Evolutionary conservation across 225 moss, liverwort and hornwort genomes (phyloP).

Genomic region (Antitrichia curtipendula): DNA sequence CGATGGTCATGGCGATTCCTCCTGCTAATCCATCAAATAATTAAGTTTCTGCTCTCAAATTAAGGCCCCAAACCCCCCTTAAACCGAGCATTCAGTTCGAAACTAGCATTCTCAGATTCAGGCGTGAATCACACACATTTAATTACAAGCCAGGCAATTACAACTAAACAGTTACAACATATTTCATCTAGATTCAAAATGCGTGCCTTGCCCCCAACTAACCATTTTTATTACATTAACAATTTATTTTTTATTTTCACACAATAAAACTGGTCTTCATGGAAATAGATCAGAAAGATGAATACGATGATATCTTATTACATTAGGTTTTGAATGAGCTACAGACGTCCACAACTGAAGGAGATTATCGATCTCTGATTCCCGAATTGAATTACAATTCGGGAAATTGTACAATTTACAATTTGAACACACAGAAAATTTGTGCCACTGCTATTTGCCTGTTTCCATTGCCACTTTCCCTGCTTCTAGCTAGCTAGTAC

Average conservation of each 20-base stretch:
- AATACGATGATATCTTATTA: not conserved
- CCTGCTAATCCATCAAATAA: not conserved
- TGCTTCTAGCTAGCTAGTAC: not conserved
- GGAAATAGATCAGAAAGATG: not conserved
- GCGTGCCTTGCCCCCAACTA: too few relatives aligned
- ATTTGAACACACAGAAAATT: not conserved
- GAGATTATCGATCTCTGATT: not conserved
- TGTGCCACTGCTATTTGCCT: not conserved
- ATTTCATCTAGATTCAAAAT: not conserved
- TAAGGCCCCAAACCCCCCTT: not conserved
- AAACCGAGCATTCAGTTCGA: not conserved
- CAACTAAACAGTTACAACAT: not conserved
- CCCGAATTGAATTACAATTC: not conserved
- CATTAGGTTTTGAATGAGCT: not conserved
- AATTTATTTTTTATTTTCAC: not conserved
- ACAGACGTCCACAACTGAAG: not conserved
- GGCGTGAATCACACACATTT: not conserved
- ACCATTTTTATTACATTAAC: not conserved
- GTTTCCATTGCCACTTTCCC: not conserved
- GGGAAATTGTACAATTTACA: too few relatives aligned
- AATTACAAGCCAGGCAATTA: not conserved
- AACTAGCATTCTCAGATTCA: not conserved
- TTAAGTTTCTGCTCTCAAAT: not conserved
- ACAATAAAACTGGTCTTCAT: not conserved
- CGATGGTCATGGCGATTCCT: not conserved